Base-by-base conservation (phyloP, 2,329 filamentous ascomycete genomes). In the Aspergillus tamarii region DNA sequence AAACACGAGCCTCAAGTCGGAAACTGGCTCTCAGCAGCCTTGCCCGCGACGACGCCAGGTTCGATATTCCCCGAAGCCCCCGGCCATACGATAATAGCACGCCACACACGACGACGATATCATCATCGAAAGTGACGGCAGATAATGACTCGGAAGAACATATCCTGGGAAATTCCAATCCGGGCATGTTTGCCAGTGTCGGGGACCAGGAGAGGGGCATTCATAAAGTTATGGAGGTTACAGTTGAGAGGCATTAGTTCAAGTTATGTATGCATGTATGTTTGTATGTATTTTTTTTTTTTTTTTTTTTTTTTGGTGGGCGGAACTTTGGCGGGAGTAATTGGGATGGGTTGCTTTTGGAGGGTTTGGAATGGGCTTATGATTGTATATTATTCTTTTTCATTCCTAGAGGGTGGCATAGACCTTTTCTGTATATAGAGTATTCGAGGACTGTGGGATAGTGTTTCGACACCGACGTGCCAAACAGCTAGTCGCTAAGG, bases 221-320 rank as follows among this genome's bases (percentile, higher is more conserved):
- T 32, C 67, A 61, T 23, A 64, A 64, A 2, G 57, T 62, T 9
- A 69, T 60, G 32, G 66, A 67, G 53, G 64, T 67, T 32, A 63
- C 39, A 58, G 60, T 69, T n/a, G 67, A 69, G 59, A 63, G 61
- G 16, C 39, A 61, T 63, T 55, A n/a, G 28, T 32, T 8, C 32
- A 12, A 3, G 26, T 43, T 43, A 4, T 23, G 46, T 26, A 1
- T 34, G 4, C 12, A 12, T 32, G 10, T 39, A 6, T 32, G 30
- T 32, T 11, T 32, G 11, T 32, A 32, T 32, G 23, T 2, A 2
- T 26, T 26, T 26, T 26, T 26, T 26, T 26, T 26, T 26, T 26
- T 26, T 26, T 26, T 26, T 26, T 26, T 4, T 26, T 26, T 26
- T 2, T 26, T 26, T 32, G 10, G 30, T 3, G 26, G 36, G 16